A percentile compares a stretch with the other conserved stretches of the same genome.
phyloP scores from a whole-genome alignment of 2,329 filamentous ascomycete species.

The Zarea fungicola region DNA sequence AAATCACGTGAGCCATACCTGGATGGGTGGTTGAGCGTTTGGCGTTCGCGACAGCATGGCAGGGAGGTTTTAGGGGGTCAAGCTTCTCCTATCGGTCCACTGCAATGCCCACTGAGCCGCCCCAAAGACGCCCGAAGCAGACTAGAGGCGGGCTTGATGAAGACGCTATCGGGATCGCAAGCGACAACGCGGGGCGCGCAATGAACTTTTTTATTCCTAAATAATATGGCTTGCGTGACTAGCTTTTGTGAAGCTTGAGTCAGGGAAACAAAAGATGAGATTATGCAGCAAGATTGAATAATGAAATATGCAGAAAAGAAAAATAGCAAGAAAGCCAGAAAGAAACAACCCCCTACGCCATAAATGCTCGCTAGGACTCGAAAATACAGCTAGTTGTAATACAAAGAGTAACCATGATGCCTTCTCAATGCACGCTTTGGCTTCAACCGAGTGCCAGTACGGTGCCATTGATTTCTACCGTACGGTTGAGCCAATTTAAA shows the following conservation, averaged over 20 bases:
- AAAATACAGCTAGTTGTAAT: neutral
- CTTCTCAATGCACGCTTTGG: neutral
- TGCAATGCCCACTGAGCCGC: neutral
- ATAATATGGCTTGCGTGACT: no score
- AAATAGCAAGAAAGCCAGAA: neutral
- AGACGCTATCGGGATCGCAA: constrained; percentile 4
- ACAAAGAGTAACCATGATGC: neutral
- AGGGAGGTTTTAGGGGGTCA: neutral
- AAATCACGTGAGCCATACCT: constrained; percentile 9
- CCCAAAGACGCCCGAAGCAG: neutral
- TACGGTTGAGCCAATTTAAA: constrained; percentile 2
- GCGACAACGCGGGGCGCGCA: neutral
- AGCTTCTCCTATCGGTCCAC: neutral
- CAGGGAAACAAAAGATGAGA: no score
- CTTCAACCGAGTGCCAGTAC: neutral
- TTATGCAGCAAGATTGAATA: no score
- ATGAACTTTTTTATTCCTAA: no score
- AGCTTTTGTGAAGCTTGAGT: no score
- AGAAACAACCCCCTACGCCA: no score
- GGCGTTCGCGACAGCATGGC: neutral
- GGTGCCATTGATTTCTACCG: constrained; percentile 1
- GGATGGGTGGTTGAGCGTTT: neutral
- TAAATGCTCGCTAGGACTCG: neutral
- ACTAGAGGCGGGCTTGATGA: neutral
- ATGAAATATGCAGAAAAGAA: neutral